These are phyloP conservation scores for Rhodamnia argentea DNA, from an alignment of 345 rosid genomes.

Conservation along the genomic window DNA sequence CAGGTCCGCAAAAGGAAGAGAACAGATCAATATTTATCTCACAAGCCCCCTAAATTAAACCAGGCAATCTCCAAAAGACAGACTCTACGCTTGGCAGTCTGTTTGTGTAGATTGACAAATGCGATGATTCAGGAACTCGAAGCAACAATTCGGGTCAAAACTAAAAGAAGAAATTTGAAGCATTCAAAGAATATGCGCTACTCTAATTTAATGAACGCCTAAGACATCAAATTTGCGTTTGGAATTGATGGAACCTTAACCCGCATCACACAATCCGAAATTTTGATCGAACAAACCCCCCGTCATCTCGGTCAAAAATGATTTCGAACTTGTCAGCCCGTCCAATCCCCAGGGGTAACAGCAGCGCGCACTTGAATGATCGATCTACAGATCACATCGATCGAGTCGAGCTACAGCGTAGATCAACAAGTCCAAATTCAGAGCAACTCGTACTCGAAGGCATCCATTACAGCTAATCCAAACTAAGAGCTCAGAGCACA, in stretches of 20 bases:
- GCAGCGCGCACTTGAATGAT: not conserved
- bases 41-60: not conserved
- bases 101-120: not conserved
- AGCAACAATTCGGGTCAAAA: not conserved
- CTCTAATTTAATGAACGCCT: not conserved
- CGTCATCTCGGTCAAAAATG: not conserved
- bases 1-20: not conserved
- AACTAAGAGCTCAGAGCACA: not conserved
- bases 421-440: not conserved
- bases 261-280: not conserved
- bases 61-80: not conserved
- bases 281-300: not conserved
- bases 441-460: too few relatives aligned
- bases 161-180: not conserved
- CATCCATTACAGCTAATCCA: too few relatives aligned
- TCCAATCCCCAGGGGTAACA: not conserved
- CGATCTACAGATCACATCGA: not conserved
- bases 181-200: not conserved
- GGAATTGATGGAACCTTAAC: not conserved
- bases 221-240: not conserved
- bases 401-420: not conserved
- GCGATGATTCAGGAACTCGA: not conserved
- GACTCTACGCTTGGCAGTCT: not conserved
- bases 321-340: not conserved
- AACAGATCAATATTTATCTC: not conserved